A percentile compares a stretch with the other conserved stretches of the same genome.
These are phyloP conservation scores for Luffa acutangula DNA, from an alignment of 306 rosid species.

Conservation along the genomic window DNA sequence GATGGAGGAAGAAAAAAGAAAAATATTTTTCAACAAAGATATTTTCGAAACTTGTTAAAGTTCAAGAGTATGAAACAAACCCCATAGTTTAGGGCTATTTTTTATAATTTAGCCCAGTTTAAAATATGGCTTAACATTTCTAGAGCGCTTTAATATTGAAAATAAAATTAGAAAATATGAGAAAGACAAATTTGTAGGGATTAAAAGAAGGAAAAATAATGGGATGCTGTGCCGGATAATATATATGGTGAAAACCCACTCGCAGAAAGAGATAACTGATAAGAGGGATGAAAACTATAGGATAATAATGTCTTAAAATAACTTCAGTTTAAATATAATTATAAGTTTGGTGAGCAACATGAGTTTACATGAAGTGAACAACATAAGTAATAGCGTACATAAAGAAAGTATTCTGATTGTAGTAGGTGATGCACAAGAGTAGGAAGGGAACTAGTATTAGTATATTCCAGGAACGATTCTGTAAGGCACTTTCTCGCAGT, in stretches of 20 bases:
- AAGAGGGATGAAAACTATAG: background rate
- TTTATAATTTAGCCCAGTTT: no score
- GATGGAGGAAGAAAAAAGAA: no score
- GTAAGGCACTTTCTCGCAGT: conserved; percentile 70
- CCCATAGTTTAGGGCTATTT: no score
- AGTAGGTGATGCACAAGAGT: background rate
- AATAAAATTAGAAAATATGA: no score
- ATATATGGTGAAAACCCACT: background rate
- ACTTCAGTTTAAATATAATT: background rate
- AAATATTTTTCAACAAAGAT: no score
- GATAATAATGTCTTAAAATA: background rate
- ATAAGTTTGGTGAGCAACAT: background rate
- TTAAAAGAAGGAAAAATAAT: no score
- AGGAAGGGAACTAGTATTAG: conserved; percentile 12
- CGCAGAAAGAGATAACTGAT: background rate
- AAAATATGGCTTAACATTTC: no score
- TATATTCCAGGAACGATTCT: conserved; percentile 79
- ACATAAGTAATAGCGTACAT: background rate
- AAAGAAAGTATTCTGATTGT: background rate
- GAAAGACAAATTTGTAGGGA: no score
- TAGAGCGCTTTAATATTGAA: no score
- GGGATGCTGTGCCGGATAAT: no score
- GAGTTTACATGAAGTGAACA: background rate
- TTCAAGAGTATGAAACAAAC: no score
- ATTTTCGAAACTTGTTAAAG: no score